These are phyloP conservation scores for Cenococcum geophilum DNA, from an alignment of 495 filamentous ascomycete species.

Conservation along the genomic window DNA sequence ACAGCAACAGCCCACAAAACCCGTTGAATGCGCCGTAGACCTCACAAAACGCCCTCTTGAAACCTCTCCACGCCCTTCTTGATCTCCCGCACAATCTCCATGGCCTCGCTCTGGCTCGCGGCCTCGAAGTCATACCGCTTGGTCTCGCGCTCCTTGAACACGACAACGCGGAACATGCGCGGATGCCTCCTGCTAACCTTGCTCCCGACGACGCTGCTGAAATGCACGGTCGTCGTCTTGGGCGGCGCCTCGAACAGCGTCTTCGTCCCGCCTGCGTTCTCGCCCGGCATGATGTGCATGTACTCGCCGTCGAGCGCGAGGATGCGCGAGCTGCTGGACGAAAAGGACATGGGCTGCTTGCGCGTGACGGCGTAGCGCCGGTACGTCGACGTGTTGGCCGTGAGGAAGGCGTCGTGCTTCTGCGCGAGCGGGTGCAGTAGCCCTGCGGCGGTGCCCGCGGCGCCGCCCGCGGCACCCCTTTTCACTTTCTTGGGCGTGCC, in stretches of 20 bases:
- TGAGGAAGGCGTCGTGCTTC: conserved; percentile 54
- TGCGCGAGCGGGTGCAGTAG: conserved; percentile 68
- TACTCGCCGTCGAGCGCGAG: conserved; percentile 92
- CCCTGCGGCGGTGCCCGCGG: conserved; percentile 1
- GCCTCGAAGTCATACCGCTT: conserved; percentile 98
- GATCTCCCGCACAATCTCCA: conserved; percentile 71
- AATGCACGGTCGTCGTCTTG: conserved; percentile 87
- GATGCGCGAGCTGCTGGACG: conserved; percentile 73
- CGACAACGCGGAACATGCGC: conserved; percentile 80
- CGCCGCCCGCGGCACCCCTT: conserved; percentile 25
- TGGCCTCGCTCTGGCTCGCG: conserved; percentile 63
- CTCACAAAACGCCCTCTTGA: neutral
- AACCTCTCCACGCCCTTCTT: conserved; percentile 1
- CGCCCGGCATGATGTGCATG: conserved; percentile 84
- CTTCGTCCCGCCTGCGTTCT: conserved; percentile 29
- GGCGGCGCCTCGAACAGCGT: conserved; percentile 43
- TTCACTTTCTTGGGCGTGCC: conserved; percentile 64
- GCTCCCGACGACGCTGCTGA: conserved; percentile 86
- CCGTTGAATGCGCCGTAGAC: too few species aligned
- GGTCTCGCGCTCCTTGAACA: conserved; percentile 74
- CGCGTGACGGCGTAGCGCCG: conserved; percentile 87
- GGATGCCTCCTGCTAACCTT: conserved; percentile 89
- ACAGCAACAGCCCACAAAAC: too few species aligned
- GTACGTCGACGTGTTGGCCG: conserved; percentile 57
- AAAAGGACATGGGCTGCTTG: conserved; percentile 90